Evolutionary conservation across 805 yeast species (phyloP), one percentile per base, ranked within the genome.

Genomic region (Lipomyces sp.): DNA sequence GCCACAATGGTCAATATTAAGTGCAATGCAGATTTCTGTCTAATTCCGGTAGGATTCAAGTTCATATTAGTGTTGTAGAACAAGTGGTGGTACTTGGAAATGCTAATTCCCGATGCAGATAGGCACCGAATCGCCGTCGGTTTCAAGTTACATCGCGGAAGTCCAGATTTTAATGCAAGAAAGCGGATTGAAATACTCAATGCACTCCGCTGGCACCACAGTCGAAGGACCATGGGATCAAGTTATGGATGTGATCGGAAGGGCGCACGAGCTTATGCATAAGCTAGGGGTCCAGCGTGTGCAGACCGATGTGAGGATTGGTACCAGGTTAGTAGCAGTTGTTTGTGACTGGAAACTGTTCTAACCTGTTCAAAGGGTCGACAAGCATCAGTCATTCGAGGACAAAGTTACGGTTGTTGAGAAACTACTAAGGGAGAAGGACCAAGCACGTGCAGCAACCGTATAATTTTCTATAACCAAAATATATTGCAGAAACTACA

Each of bases 141-240:
- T 92, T 1, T 90, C 95, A 7, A 90, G 89, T 72, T 91, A 90
- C 72, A 87, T 92, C 54, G 87, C 96, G 6, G 81, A 84, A 57
- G 86, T 89, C 53, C 94, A 92, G 69, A 79, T 83, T 34, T 77
- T 86, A 62, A 87, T 92, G 33, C 81, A 88, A 65, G 81, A 81
- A 32, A 85, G 90, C 37, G 87, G 85, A 2, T 79, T 92, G 63
- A 82, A 86, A 59, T 86, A 88, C 69, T 86, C 90, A 0, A 80
- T 92, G 66, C 97, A 92, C 77, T 89, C 96, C 72, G 97, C 97
- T 2, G 97, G 97, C 2, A 92, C 97, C 5, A 91, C 97, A 1
- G 87, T 89, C 72, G 86, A 90, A 73, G 97, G 97, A 0, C 92
- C 92, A n/a, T 92, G 97, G 97, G 86, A 87, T 73, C 92, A 89